Base-by-base conservation (phyloP, 768 basidiomycete genomes). In the Neoboletus magnificus region DNA sequence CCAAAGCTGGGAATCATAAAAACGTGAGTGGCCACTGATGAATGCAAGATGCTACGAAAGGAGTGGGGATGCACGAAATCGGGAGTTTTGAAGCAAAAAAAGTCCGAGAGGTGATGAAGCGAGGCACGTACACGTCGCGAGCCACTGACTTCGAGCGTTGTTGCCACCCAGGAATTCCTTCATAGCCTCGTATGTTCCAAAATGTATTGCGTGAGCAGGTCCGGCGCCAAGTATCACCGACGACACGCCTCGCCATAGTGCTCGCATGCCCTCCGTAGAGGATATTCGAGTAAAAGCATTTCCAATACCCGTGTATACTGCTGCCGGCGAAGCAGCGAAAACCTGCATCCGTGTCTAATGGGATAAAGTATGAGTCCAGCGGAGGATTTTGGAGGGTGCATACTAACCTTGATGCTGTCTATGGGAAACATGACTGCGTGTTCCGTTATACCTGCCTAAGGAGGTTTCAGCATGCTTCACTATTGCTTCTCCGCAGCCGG, bases 361-460 rank as follows among this genome's bases (percentile, higher is more conserved):
- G 30, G 42, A 42, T 30, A 23, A 39, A 32, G 16, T 9, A 35
- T 57, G 51, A 62, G 55, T 40, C 47, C 20, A 16, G n/a, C 43
- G 15, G 39, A 41, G 40, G 25, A 33, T n/a, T 5, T 25, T 35
- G 25, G 45, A 25, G 51, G 44, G 33, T 48, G 56, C 15, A 44
- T 12, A 74, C 86, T 56, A 55, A 91, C 97, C 81, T 99, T 99
- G 71, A 99, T 98, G 67, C 93, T 96, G 76, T 99, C 97, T 59
- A 98, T 77, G 6, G 97, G 97, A 71, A 91, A 99, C 89, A 99
- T 98, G 70, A 97, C 93, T 30, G 94, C 91, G 76, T 99, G 97
- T 72, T 99, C 97, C 51, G 95, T 94, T 64, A 99, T 98, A 57
- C 97, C 97, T 64, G 97, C 97, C 94, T 96, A 70, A 25, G 55